Base-by-base conservation (phyloP, 2,329 filamentous ascomycete species). In the Phaeosphaeriaceae sp. region DNA sequence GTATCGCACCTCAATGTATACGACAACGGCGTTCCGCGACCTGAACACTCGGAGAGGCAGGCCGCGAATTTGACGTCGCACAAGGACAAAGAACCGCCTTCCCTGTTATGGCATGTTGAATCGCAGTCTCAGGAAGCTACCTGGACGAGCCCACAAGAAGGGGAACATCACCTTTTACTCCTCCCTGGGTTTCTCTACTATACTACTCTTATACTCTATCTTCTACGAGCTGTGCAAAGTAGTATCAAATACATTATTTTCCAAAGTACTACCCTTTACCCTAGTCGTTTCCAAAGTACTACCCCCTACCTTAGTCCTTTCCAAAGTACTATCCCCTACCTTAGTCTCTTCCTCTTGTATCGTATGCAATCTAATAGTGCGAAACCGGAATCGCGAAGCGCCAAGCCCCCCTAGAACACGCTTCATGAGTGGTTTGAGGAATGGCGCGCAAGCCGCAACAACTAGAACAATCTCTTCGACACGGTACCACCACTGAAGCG, bases 401-500 rank as follows among this genome's bases (percentile, higher is more conserved):
- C 41, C 41, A n/a, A 46, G 26, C 6, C 46, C 13, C 15, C 37
- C 17, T 20, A 42, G 32, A 4, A 20, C 46, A n/a, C 34, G 39
- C 46, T 49, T 40, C 20, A 49, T 38, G 12, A 49, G 46, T 35
- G 46, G 46, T 35, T 49, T 23, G 21, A 23, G 21, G 21, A 23
- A 23, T 23, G 21, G 21, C 21, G 21, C 21, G 21, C 21, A 23
- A 49, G 46, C 46, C n/a, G 46, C 46, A 49, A 43, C 15, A 17
- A 49, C 43, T n/a, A 49, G 46, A 8, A 32, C 46, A 20, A 49
- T 49, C 46, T 49, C 46, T 44, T 44, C 46, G 32, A 49, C 46
- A 3, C 46, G 32, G 43, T 49, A 49, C 46, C 46, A 49, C 46
- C 46, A 49, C 15, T 38, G 13, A 28, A 49, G 39, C 20, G 46